A percentile compares a stretch with the other conserved stretches of the same genome.
phyloP scores from a whole-genome alignment of 495 filamentous ascomycete genomes.

The Hyaloscypha variabilis region DNA sequence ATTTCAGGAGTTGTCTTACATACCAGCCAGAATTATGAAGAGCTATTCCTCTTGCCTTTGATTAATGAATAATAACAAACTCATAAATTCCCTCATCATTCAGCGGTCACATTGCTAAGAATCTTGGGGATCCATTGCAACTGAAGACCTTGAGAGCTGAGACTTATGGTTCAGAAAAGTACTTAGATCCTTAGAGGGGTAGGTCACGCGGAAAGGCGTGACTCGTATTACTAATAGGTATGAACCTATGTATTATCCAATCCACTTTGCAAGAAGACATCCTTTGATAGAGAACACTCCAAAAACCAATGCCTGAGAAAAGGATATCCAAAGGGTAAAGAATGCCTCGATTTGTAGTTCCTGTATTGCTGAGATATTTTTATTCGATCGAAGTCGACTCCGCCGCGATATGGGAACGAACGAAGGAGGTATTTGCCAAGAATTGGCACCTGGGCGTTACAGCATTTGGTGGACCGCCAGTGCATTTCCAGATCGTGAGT shows the following conservation, averaged over 20 bases:
- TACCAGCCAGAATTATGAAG: too few relatives aligned
- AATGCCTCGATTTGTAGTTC: not conserved
- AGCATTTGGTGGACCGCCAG: conserved; percentile 70
- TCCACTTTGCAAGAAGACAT: not conserved
- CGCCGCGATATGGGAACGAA: conserved; percentile 1
- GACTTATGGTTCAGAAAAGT: not conserved
- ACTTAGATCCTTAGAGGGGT: not conserved
- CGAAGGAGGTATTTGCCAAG: not conserved
- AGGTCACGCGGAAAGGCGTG: not conserved
- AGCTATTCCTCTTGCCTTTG: too few relatives aligned
- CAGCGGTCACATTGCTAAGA: too few relatives aligned
- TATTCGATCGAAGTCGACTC: not conserved
- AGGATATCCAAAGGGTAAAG: not conserved
- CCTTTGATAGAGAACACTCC: not conserved
- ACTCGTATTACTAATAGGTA: not conserved
- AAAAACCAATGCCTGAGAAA: not conserved
- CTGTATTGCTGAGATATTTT: not conserved
- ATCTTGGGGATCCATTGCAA: too few relatives aligned
- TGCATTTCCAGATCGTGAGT: conserved; percentile 65
- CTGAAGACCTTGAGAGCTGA: too few relatives aligned
- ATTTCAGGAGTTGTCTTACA: too few relatives aligned
- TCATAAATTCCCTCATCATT: too few relatives aligned
- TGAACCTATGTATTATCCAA: not conserved
- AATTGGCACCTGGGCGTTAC: conserved; percentile 71
- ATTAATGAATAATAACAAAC: too few relatives aligned